Conservation (phyloP, 2,329 filamentous ascomycete species). For the Claviceps capensis region DNA sequence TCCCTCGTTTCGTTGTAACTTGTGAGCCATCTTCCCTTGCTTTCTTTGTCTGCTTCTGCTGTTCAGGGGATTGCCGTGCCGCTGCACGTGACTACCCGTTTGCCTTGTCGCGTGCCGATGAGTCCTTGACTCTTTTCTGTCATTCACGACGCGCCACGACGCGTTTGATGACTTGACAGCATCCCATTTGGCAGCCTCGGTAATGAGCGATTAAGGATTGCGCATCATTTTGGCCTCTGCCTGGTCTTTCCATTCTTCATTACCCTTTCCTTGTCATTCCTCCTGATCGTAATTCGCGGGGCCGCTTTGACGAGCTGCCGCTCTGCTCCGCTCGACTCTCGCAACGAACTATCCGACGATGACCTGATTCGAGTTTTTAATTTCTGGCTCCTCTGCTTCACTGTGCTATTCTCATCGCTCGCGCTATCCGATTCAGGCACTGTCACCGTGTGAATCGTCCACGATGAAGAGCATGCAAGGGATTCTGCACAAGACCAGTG, state of each 20-base stretch:
- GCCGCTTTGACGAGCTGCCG: too few relatives aligned
- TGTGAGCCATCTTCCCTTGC: background rate
- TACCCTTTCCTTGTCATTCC: background rate
- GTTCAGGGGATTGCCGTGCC: background rate
- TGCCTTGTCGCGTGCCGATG: background rate
- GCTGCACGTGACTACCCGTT: conserved; percentile 15
- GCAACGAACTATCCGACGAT: background rate
- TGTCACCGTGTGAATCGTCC: conserved; percentile 1
- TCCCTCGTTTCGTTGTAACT: background rate
- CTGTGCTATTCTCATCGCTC: background rate
- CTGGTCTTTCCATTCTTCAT: background rate
- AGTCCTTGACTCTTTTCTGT: too few relatives aligned
- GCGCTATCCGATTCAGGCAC: background rate
- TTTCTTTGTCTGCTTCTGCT: too few relatives aligned
- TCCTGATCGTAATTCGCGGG: too few relatives aligned
- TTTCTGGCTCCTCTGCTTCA: background rate
- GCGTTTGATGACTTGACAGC: too few relatives aligned
- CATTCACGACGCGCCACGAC: background rate
- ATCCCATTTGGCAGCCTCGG: background rate
- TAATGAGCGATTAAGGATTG: background rate
- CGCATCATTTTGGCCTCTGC: background rate
- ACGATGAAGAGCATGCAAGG: conserved; percentile 28
- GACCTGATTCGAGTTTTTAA: background rate
- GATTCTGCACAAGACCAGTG: conserved; percentile 35
- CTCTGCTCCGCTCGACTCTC: background rate